Evolutionary conservation across 1,284 basidiomycete species (phyloP), one percentile per base, ranked within the genome.

Genomic region (Cutaneotrichosporon sp.): DNA sequence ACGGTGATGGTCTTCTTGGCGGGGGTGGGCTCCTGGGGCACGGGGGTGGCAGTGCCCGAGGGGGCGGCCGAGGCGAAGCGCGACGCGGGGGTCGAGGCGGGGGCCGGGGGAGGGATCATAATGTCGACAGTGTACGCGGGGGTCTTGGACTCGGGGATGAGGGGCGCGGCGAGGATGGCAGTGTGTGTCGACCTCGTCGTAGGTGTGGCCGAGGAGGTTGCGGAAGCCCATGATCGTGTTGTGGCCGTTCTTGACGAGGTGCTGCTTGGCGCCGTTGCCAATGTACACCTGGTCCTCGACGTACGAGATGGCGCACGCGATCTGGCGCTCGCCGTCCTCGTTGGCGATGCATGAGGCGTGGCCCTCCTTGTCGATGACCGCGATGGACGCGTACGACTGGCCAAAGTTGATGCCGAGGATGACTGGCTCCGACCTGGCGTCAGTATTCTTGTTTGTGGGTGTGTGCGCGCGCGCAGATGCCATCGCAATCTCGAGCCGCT

Each of bases 261-360:
- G 95, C 11, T 88, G 89, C 73, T 89, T 92, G 55, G 95, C 95
- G 76, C 95, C 92, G 81, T 93, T 97, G 69, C 95, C 95, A 59
- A 97, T 90, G 82, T 99, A 98, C 73, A 89, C 87, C 80, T 97
- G 90, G 77, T 92, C 89, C 25, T 91, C 94, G 65, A 89, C 87
- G 80, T 95, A 99, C 0, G 95, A 88, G 64, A 99, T 85, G 45
- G 93, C 92, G 73, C 91, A 95, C 0, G 94, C 94, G 73, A 99
- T 97, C 82, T 99, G 97, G 45, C 95, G 88, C 79, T 98, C 95
- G 53, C 95, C 95, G 74, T 98, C 95, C 79, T 99, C 95, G 79
- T 98, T 98, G 25, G 95, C 95, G 67, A 99, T 98, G 76, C 91
- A 95, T 75, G 92, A 90, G 34, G 94, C 88, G 47, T 89, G 83